These are phyloP conservation scores for Talaromyces verruculosus DNA, from an alignment of 2,329 filamentous ascomycete species.

Conservation along the genomic window DNA sequence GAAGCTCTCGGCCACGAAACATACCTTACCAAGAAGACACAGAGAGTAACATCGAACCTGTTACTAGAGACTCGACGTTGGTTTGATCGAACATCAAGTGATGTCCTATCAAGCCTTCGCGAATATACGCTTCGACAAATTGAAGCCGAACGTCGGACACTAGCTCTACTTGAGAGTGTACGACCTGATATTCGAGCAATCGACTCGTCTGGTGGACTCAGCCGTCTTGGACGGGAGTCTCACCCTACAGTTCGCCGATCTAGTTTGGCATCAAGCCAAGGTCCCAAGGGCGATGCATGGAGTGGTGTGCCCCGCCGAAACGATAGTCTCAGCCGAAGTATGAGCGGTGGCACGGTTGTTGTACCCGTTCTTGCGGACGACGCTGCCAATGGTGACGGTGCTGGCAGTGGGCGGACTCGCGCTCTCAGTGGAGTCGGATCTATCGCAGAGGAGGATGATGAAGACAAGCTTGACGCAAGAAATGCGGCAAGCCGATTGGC, in stretches of 20 bases:
- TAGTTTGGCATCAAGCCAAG: conserved; percentile 82
- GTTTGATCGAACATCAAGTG: conserved; percentile 83
- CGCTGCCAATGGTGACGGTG: conserved; percentile 50
- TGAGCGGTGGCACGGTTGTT: conserved; percentile 67
- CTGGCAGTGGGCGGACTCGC: conserved; percentile 48
- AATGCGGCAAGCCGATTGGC: conserved; percentile 94
- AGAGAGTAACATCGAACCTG: conserved; percentile 84
- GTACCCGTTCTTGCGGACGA: conserved; percentile 64
- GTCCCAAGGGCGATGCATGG: conserved; percentile 97
- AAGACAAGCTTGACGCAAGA: conserved; percentile 89
- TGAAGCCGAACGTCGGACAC: conserved; percentile 86
- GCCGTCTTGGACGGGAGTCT: conserved; percentile 81
- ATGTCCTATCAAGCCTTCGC: conserved; percentile 77
- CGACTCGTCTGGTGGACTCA: conserved; percentile 85
- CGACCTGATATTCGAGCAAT: conserved; percentile 91
- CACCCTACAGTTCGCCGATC: conserved; percentile 73
- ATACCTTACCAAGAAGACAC: conserved; percentile 80
- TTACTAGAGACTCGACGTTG: conserved; percentile 85
- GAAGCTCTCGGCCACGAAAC: conserved; percentile 81
- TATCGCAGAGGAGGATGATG: conserved; percentile 59
- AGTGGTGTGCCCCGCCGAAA: conserved; percentile 84
- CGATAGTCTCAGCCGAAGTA: conserved; percentile 73
- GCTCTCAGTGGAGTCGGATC: conserved; percentile 49
- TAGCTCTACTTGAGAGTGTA: conserved; percentile 90
- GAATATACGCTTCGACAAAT: conserved; percentile 95